Evolutionary conservation across 495 filamentous ascomycete genomes (phyloP).

Genomic region (Penicillium lagena): DNA sequence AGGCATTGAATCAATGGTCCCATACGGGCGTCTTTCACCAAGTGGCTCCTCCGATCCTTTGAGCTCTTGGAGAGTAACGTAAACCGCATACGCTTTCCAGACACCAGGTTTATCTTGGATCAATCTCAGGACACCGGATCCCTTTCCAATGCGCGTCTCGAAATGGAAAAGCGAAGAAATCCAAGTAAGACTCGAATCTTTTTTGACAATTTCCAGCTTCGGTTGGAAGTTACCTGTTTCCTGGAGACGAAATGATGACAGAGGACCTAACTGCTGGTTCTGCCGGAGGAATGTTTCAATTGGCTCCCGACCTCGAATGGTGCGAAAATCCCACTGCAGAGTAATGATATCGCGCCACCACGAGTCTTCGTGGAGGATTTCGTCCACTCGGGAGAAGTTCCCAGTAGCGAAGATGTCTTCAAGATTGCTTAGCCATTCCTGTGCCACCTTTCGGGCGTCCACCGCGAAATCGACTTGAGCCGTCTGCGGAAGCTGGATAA

Average conservation of each 20-base stretch:
- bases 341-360: slow-evolving; percentile 52
- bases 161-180: slow-evolving; percentile 35
- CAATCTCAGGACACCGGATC: slow-evolving; percentile 43
- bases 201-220: slow-evolving; percentile 16
- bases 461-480: not conserved
- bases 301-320: slow-evolving; percentile 32
- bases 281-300: slow-evolving; percentile 34
- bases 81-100: slow-evolving; percentile 55
- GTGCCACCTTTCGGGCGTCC: not conserved
- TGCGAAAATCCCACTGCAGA: slow-evolving; percentile 44
- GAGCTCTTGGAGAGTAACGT: slow-evolving; percentile 41
- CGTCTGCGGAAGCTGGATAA: not conserved
- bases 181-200: slow-evolving; percentile 25
- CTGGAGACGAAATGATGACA: slow-evolving; percentile 25
- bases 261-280: slow-evolving; percentile 18
- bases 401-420: not conserved
- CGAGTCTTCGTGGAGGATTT: slow-evolving; percentile 39
- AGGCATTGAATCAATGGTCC: slow-evolving; percentile 44
- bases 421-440: not conserved
- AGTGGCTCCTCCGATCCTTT: slow-evolving; percentile 36
- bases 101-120: slow-evolving; percentile 27
- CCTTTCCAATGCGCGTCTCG: slow-evolving; percentile 38
- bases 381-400: not conserved
- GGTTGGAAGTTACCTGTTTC: slow-evolving; percentile 18
- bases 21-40: slow-evolving; percentile 30